Conservation (phyloP, 1,284 basidiomycete genomes). For the Vanrija sp. region DNA sequence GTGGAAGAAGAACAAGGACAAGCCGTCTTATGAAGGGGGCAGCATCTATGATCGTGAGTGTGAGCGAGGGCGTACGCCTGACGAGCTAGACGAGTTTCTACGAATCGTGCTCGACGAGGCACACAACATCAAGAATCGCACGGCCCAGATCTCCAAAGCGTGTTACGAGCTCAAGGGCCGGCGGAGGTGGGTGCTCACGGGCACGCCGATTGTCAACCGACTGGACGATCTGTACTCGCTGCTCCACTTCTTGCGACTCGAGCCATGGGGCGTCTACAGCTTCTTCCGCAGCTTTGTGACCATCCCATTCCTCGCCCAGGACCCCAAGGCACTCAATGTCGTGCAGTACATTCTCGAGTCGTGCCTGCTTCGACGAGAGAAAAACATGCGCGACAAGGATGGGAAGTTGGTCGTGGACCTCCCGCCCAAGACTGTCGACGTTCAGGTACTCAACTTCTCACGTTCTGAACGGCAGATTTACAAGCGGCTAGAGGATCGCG, state of each 20-base stretch:
- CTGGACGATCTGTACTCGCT: conserved; percentile 89
- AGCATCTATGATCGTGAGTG: conserved; percentile 66
- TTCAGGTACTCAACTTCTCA: conserved; percentile 73
- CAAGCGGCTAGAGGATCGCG: conserved; percentile 50
- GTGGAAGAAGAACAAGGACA: conserved; percentile 51
- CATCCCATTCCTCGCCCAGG: conserved; percentile 76
- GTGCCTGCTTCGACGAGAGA: conserved; percentile 85
- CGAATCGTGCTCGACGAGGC: conserved; percentile 67
- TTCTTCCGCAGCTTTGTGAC: conserved; percentile 89
- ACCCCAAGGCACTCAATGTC: conserved; percentile 85
- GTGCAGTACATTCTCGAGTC: conserved; percentile 90
- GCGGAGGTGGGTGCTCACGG: conserved; percentile 86
- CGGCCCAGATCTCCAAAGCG: conserved; percentile 84
- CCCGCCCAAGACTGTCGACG: conserved; percentile 72
- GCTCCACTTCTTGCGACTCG: conserved; percentile 80
- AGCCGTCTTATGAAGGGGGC: conserved; percentile 54
- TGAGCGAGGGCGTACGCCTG: neutral
- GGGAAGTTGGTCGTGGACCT: conserved; percentile 86
- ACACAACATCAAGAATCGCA: conserved; percentile 89
- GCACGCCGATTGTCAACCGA: conserved; percentile 93
- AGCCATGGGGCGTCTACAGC: conserved; percentile 85
- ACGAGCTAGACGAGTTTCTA: conserved; percentile 40
- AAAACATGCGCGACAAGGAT: conserved; percentile 83
- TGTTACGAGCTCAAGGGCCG: conserved; percentile 77
- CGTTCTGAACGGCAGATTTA: conserved; percentile 74